These are phyloP conservation scores for Phytophthora pistaciae DNA, from an alignment of 352 stramenopile species.

Conservation along the genomic window DNA sequence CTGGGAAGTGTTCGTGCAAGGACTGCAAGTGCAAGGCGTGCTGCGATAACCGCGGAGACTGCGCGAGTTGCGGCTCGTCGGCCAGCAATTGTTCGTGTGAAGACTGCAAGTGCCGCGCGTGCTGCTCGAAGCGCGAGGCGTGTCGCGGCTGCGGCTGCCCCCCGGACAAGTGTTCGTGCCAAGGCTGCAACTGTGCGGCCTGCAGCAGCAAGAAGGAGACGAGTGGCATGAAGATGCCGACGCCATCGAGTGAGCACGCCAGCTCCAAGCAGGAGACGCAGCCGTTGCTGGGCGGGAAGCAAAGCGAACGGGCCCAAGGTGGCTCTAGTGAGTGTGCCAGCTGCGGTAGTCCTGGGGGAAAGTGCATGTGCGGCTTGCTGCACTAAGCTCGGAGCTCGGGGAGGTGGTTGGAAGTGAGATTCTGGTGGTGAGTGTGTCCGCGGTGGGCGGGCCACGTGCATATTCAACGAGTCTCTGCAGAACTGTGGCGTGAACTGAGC, in stretches of 20 bases:
- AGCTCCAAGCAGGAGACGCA: constrained; percentile 5
- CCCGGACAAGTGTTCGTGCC: constrained; percentile 34
- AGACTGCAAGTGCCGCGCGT: constrained; percentile 35
- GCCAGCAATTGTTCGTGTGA: constrained; percentile 32
- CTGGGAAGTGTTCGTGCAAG: constrained; percentile 41
- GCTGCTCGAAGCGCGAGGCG: constrained; percentile 15
- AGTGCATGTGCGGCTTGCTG: constrained; percentile 41
- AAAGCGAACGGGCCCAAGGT: neutral
- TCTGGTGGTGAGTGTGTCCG: neutral
- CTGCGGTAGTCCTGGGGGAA: constrained; percentile 26
- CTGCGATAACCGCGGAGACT: constrained; percentile 29
- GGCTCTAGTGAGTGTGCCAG: constrained; percentile 16
- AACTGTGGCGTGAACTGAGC: neutral
- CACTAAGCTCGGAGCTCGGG: constrained; percentile 14
- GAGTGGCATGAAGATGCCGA: constrained; percentile 7
- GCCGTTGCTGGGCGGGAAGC: neutral
- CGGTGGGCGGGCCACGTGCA: neutral
- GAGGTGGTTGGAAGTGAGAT: neutral
- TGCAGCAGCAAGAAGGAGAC: constrained; percentile 17
- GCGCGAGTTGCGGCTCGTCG: constrained; percentile 33
- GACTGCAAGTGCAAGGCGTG: constrained; percentile 47
- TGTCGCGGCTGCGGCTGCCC: constrained; percentile 38
- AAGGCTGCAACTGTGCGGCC: constrained; percentile 28
- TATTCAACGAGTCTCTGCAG: constrained; percentile 1
- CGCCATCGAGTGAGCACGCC: constrained; percentile 5